A percentile compares a stretch with the other conserved stretches of the same genome.
These are phyloP conservation scores for Graphilbum sp. DNA, from an alignment of 2,329 filamentous ascomycete species.

Conservation along the genomic window DNA sequence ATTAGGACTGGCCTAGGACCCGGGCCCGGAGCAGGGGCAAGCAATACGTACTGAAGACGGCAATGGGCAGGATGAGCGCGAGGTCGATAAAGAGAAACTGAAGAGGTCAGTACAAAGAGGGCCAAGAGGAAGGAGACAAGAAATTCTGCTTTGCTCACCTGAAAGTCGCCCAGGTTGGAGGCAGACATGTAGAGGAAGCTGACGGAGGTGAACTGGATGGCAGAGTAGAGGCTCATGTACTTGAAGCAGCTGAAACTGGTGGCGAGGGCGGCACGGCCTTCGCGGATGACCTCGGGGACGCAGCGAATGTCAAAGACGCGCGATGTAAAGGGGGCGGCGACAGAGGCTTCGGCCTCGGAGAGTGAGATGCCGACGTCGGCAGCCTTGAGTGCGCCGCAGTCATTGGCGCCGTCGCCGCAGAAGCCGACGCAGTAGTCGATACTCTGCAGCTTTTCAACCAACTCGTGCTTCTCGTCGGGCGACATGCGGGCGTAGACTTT, in stretches of 20 bases:
- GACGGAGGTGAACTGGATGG: slow-evolving; percentile 97
- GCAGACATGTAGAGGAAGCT: slow-evolving; percentile 90
- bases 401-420: slow-evolving; percentile 93
- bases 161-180: slow-evolving; percentile 91
- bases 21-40: too few relatives aligned
- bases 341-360: slow-evolving; percentile 91
- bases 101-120: neutral
- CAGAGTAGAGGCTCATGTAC: slow-evolving; percentile 97
- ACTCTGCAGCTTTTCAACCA: slow-evolving; percentile 92
- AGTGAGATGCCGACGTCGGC: slow-evolving; percentile 95
- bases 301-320: slow-evolving; percentile 93
- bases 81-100: slow-evolving; percentile 90
- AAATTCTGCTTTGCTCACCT: slow-evolving; percentile 32
- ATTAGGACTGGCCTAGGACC: too few relatives aligned
- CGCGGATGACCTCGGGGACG: slow-evolving; percentile 81
- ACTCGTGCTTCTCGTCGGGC: slow-evolving; percentile 93
- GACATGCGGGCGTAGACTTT: slow-evolving; percentile 98
- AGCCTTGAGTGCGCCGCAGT: slow-evolving; percentile 91
- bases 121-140: neutral
- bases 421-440: slow-evolving; percentile 93
- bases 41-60: slow-evolving; percentile 60
- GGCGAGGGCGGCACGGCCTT: slow-evolving; percentile 87
- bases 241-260: slow-evolving; percentile 99
- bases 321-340: slow-evolving; percentile 95
- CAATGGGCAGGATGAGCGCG: slow-evolving; percentile 81